Evolutionary conservation across 106 monocot species (phyloP), one percentile per base, ranked within the genome.

Genomic region (Vanilla planifolia): DNA sequence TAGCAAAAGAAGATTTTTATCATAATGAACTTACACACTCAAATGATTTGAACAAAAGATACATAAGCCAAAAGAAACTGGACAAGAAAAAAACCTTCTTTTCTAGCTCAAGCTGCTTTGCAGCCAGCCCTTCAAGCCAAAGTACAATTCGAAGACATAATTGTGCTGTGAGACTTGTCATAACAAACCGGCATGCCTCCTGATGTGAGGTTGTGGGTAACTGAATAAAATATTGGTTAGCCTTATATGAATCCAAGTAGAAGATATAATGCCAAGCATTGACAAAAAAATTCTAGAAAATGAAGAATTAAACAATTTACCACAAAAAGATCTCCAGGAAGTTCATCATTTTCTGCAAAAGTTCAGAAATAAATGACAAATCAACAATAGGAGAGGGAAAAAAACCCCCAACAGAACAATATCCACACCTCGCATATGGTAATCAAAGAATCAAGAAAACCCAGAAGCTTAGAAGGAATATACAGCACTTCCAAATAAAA

Each of bases 51-150:
- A 43, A 28, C 1, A 6, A 17, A 57, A 44, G 25, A 30, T 35
- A 68, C 26, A 2, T 8, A 39, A 60, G 13, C 32, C 17, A 36
- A 16, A 50, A 46, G 35, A 13, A 9, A 47, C 29, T 41, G 22
- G 32, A 44, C 9, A 56, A n/a, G 17, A 17, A 9, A 19, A 67
- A 55, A 26, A 96, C 92, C 92, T 92, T 98, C 62, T 83, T 85
- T 43, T 92, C 98, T 71, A 88, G 66, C 50, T 88, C 79, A 51
- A 98, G 85, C 41, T 82, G 61, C 75, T 92, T 85, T 60, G 92
- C 79, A n/a, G 98, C 84, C 51, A 98, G 66, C 14, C 84, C 92
- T 82, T 98, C 92, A 37, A 98, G 62, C 98, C 98, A 98, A 27
- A 80, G 81, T 25, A 98, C 75, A 70, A 92, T 65, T 11, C 92